Evolutionary conservation across 768 basidiomycete genomes (phyloP), one percentile per base, ranked within the genome.

Genomic region (Atractiella rhizophila): DNA sequence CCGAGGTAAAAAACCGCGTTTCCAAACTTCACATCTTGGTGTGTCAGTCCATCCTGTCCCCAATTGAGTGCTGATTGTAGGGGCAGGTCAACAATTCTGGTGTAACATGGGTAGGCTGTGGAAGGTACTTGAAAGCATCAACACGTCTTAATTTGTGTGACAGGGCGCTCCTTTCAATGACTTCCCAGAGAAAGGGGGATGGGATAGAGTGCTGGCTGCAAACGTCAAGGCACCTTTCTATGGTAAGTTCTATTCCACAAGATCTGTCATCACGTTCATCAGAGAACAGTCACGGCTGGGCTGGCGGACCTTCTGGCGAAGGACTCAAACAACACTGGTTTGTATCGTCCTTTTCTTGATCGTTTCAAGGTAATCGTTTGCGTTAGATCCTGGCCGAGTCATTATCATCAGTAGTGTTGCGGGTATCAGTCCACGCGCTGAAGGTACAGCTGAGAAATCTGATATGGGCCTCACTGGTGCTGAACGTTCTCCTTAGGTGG

Each of bases 171-270:
- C 23, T 4, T 47, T 31, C n/a, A 24, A 47, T 21, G 16, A 47
- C 23, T 41, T 47, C 16, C 46, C 45, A 15, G 45, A 47, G 43
- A 43, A 44, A 31, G 42, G 44, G 37, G 80, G 81, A 1, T 83
- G 81, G 81, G 79, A 83, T 48, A 72, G 74, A 27, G 64, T 83
- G 28, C 68, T 82, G 55, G 68, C 69, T 45, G 27, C 32, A 27
- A 85, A 85, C 53, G 78, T 85, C 38, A 85, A 47, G 40, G 28
- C 43, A 32, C 20, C 44, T 34, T 47, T 46, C 45, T 85, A 81
- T 60, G 64, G 76, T 79, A 47, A 45, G 73, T 39, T 28, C 16
- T 16, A 21, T 28, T 15, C n/a, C 8, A n/a, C n/a, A n/a, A n/a
- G n/a, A n/a, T n/a, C n/a, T n/a, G 11, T 35, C 34, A 23, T 18